Evolutionary conservation across 2,329 filamentous ascomycete species (phyloP).

Genomic region (Coniochaeta sp.): DNA sequence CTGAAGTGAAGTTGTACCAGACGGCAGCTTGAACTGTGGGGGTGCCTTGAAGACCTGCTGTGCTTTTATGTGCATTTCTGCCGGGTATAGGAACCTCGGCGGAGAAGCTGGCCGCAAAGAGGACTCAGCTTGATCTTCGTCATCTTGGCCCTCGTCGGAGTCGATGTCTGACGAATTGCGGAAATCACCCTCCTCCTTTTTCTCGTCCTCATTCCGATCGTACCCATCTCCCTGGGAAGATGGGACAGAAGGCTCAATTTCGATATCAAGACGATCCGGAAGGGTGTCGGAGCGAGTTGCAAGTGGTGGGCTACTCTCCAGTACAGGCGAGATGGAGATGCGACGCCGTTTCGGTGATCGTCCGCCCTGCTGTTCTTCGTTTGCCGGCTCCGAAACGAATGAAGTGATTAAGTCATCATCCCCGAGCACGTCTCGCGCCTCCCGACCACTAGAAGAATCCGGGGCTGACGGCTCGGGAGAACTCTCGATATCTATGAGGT

Average conservation of each 20-base stretch:
- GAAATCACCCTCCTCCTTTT: not conserved
- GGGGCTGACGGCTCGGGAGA: conserved; percentile 11
- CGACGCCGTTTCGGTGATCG: conserved; percentile 28
- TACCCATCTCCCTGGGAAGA: not conserved
- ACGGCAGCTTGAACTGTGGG: conserved; percentile 27
- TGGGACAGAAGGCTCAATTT: not conserved
- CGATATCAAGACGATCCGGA: not conserved
- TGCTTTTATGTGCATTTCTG: not conserved
- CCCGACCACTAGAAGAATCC: not conserved
- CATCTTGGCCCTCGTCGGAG: not conserved
- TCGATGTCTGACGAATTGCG: not conserved
- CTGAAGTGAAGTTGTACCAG: not conserved
- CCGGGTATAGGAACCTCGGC: not conserved
- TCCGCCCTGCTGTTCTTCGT: not conserved
- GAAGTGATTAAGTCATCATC: not conserved
- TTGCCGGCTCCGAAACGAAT: not conserved
- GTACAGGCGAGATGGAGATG: conserved; percentile 22
- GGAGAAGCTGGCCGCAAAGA: not conserved
- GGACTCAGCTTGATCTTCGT: not conserved
- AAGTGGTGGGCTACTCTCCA: not conserved
- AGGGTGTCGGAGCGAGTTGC: not conserved
- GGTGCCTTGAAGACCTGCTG: conserved; percentile 26
- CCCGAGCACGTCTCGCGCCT: not conserved
- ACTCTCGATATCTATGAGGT: conserved; percentile 15
- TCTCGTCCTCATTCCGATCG: too few relatives aligned